phyloP scores from a whole-genome alignment of 2,329 filamentous ascomycete species.

The Exserohilum turcica region DNA sequence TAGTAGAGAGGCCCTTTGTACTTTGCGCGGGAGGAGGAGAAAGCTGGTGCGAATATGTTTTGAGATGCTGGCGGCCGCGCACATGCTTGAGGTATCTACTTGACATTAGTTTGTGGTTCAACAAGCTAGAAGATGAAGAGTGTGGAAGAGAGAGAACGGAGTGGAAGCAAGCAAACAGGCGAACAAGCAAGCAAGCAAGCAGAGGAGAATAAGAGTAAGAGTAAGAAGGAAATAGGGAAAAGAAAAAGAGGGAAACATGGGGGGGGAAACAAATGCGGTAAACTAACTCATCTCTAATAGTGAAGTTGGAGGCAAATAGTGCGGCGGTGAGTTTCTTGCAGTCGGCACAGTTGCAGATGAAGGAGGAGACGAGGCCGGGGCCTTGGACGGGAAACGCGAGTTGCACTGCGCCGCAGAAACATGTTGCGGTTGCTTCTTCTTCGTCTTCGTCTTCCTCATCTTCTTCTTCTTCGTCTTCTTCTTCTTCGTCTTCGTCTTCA shows the following conservation, averaged over 20 bases:
- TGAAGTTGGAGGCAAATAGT: slow-evolving; percentile 64
- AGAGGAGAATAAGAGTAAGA: too few relatives aligned
- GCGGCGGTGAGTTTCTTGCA: slow-evolving; percentile 67
- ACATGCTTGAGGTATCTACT: slow-evolving; percentile 51
- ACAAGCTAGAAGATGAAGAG: too few relatives aligned
- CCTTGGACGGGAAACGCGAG: slow-evolving; percentile 49
- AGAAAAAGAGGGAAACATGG: too few relatives aligned
- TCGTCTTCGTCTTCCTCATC: slow-evolving; percentile 17
- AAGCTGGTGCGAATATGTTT: slow-evolving; percentile 49
- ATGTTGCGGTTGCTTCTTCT: slow-evolving; percentile 35
- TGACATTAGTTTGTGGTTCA: too few relatives aligned
- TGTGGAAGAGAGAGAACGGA: too few relatives aligned
- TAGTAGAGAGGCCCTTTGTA: too few relatives aligned
- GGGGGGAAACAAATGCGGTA: too few relatives aligned
- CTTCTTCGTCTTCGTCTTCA: slow-evolving; percentile 5
- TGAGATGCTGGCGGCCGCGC: slow-evolving; percentile 58
- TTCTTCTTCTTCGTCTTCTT: slow-evolving; percentile 28
- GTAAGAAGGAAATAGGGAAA: not conserved
- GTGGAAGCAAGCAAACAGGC: too few relatives aligned
- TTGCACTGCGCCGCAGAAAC: slow-evolving; percentile 39
- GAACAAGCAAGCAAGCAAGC: too few relatives aligned
- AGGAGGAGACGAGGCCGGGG: slow-evolving; percentile 56
- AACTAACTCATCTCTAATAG: slow-evolving; percentile 50
- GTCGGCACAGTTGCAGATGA: slow-evolving; percentile 66
- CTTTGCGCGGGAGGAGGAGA: too few relatives aligned